Evolutionary conservation across 257 asterid species (phyloP), one percentile per base, ranked within the genome.

Genomic region (Galeopsis tetrahit): DNA sequence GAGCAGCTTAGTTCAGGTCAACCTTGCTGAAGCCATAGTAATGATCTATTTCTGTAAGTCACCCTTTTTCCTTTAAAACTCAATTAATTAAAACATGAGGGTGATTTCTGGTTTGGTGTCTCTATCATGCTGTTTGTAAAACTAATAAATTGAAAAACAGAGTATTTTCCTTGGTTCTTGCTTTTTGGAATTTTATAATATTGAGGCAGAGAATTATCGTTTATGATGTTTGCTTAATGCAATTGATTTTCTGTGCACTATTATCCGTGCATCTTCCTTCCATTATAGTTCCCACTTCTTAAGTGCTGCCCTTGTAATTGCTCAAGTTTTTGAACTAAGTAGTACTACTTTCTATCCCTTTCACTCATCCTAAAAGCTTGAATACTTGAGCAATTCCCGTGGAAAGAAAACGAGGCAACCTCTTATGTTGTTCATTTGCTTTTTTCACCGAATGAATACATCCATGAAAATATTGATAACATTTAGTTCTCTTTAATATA

Each of bases 1-100:
- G 89, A 74, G 75, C 97, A 89, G 68, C 91, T 93, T 55, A 76
- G 70, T 78, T 82, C 90, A 61, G 80, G 68, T 58, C 80, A 84
- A 80, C 82, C 82, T 55, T 51, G 48, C 68, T 55, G 75, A 82
- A 68, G 78, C 66, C 80, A 55, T 62, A 65, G 52, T 55, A 10
- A 59, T 52, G 57, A 7, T 38, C 42, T 60, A 36, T 65, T 57
- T 69, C 73, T 46, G 80, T 78, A 69, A 66, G 80, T 78, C 31
- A 10, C 66, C 53, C 49, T 39, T 71, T 34, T 57, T 40, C 66
- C 7, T 56, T 59, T 71, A 42, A 33, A 13, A 17, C 38, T 55
- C 49, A 65, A 10, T 33, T 73, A 2, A 1, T 31, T 48, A 66
- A 32, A 34, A 42, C 60, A 49, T 21, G 40, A 33, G 32, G 14